These are phyloP conservation scores for Trifolium pratense DNA, from an alignment of 306 rosid genomes.

Conservation along the genomic window DNA sequence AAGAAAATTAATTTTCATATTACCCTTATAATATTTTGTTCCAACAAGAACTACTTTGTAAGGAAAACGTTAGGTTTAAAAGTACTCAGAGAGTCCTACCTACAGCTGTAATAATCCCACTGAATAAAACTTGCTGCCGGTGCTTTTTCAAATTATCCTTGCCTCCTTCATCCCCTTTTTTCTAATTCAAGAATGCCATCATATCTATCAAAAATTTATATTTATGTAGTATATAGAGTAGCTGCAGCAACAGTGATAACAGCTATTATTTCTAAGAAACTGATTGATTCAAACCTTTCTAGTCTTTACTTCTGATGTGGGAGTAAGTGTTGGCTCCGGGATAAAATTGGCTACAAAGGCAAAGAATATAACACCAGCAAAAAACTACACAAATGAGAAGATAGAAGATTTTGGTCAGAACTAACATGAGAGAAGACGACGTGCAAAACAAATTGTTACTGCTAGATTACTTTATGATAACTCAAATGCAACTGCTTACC, in stretches of 20 bases:
- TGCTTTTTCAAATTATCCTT: conserved; percentile 91
- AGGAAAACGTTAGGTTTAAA: conserved; percentile 37
- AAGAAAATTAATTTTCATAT: conserved; percentile 7
- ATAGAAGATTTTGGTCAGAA: conserved; percentile 28
- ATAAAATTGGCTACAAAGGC: conserved; percentile 77
- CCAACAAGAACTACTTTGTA: conserved; percentile 27
- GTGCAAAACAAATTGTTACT: conserved; percentile 14
- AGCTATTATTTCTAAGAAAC: conserved; percentile 9
- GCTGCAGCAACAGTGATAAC: conserved; percentile 34
- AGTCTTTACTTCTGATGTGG: conserved; percentile 63
- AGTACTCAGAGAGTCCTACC: conserved; percentile 65
- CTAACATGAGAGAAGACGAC: conserved; percentile 19
- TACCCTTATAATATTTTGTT: neutral
- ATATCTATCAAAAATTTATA: conserved; percentile 47
- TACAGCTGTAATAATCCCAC: conserved; percentile 89
- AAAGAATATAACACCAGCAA: conserved; percentile 91
- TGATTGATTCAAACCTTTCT: conserved; percentile 62
- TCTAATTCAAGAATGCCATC: conserved; percentile 62
- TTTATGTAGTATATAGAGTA: conserved; percentile 30
- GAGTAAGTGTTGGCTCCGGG: conserved; percentile 85
- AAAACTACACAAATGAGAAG: conserved; percentile 65
- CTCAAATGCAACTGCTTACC: conserved; percentile 55
- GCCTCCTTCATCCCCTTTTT: conserved; percentile 73
- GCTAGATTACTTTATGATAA: conserved; percentile 5
- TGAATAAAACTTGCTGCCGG: conserved; percentile 87